Evolutionary conservation across 306 rosid species (phyloP).

Genomic region (Trifolium subterraneum): DNA sequence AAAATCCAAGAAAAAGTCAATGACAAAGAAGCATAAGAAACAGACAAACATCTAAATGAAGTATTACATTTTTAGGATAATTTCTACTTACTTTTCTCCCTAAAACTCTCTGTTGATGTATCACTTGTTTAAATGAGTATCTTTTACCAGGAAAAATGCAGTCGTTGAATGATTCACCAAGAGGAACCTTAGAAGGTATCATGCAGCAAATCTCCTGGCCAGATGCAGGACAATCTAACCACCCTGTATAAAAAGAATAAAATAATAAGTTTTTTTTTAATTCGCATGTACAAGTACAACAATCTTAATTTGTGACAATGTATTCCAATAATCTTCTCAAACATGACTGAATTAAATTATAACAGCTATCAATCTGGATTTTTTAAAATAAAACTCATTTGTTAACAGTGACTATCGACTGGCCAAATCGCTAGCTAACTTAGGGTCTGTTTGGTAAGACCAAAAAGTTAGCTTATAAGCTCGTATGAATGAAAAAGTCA

Average conservation of each 20-base stretch:
- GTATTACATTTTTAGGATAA: slow-evolving; percentile 9
- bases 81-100: slow-evolving; percentile 77
- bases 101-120: slow-evolving; percentile 90
- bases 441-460: too few relatives aligned
- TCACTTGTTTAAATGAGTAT: slow-evolving; percentile 98
- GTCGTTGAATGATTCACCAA: slow-evolving; percentile 83
- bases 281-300: slow-evolving; percentile 7
- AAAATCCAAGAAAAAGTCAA: slow-evolving; percentile 26
- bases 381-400: slow-evolving; percentile 16
- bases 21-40: slow-evolving; percentile 17
- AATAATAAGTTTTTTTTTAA: slow-evolving; percentile 9
- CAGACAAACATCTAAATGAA: slow-evolving; percentile 30
- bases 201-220: slow-evolving; percentile 82
- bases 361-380: slow-evolving; percentile 23
- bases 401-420: slow-evolving; percentile 8
- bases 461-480: too few relatives aligned
- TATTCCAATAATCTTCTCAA: slow-evolving; percentile 25
- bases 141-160: slow-evolving; percentile 88
- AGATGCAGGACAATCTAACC: slow-evolving; percentile 92
- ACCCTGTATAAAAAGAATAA: slow-evolving; percentile 64
- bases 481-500: too few relatives aligned
- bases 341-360: slow-evolving; percentile 31
- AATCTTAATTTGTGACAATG: slow-evolving; percentile 23
- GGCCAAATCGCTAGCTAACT: neutral
- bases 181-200: slow-evolving; percentile 99